These are phyloP conservation scores for Gamarada debralockiae DNA, from an alignment of 495 filamentous ascomycete species.

Conservation along the genomic window DNA sequence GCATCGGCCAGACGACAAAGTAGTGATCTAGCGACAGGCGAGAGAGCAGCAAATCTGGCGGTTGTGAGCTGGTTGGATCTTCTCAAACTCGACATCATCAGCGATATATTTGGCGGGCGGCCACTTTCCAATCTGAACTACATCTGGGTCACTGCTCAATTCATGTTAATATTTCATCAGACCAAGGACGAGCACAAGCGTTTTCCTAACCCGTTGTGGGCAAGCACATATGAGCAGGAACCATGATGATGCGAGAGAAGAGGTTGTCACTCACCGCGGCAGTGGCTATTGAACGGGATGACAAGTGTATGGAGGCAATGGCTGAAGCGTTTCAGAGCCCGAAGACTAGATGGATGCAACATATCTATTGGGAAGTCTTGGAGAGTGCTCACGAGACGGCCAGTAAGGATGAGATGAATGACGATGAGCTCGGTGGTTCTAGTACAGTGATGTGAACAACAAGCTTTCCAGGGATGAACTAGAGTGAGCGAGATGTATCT, in stretches of 20 bases:
- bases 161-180: slow-evolving; percentile 20
- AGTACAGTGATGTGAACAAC: neutral
- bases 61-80: slow-evolving; percentile 19
- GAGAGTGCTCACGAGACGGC: neutral
- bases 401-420: neutral
- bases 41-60: slow-evolving; percentile 17
- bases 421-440: neutral
- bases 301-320: slow-evolving; percentile 30
- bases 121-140: slow-evolving; percentile 32
- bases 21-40: slow-evolving; percentile 27
- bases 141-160: slow-evolving; percentile 20
- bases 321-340: slow-evolving; percentile 26
- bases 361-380: slow-evolving; percentile 34
- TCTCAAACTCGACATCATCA: slow-evolving; percentile 25
- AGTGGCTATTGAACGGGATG: slow-evolving; percentile 23
- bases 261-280: slow-evolving; percentile 19
- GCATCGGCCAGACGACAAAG: slow-evolving; percentile 26
- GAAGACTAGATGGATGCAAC: slow-evolving; percentile 22
- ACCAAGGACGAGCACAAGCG: slow-evolving; percentile 16
- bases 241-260: slow-evolving; percentile 18
- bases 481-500: neutral
- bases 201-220: slow-evolving; percentile 22
- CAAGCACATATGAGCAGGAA: slow-evolving; percentile 23
- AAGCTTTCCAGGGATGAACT: neutral
- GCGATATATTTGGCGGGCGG: slow-evolving; percentile 24